Base-by-base conservation (phyloP, 1,284 basidiomycete species). In the Cutaneotrichosporon spelunceum region DNA sequence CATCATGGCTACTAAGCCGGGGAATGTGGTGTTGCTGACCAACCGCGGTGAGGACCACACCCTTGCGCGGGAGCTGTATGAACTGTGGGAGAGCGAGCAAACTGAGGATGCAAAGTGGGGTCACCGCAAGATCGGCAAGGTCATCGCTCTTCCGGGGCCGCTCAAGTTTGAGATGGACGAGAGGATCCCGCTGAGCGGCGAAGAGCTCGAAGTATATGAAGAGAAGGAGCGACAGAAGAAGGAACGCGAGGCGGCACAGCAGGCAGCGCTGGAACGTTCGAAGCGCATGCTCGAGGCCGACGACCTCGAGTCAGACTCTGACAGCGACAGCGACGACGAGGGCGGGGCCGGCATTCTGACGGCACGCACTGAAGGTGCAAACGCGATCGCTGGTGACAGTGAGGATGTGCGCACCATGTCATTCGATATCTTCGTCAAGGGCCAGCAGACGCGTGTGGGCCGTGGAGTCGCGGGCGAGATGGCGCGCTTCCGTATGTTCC, bases 401-500 rank as follows among this genome's bases (percentile, higher is more conserved):
- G 78, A 76, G 69, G 68, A 74, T 49, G 60, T 72, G 54, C 62
- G 73, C 61, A 68, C 73, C 56, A 82, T 94, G 63, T 93, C 90
- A 2, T 98, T 90, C 71, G 95, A 99, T 77, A 96, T 99, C 69
- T 99, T 93, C 78, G 83, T 99, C 66, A 96, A 95, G 75, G 96
- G 94, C 7, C 90, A 94, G 72, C 87, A 93, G 39, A 88, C 88
- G 52, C 88, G 89, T 66, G 36, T 86, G 83, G 58, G 83, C 81
- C 30, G 87, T 86, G 63, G 59, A 3, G 64, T 50, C 2, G 61
- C 56, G 7, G 72, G 68, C n/a, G 72, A 69, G 47, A 72, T 75
- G 70, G 72, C 84, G 6, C 64, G 95, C 47, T 98, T 90, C 77
- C 84, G 96, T 67, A 97, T 98, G 90, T 99, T 98, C 79, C 96